These are phyloP conservation scores for Mycothermus thermophilus DNA, from an alignment of 495 filamentous ascomycete species.

Conservation along the genomic window DNA sequence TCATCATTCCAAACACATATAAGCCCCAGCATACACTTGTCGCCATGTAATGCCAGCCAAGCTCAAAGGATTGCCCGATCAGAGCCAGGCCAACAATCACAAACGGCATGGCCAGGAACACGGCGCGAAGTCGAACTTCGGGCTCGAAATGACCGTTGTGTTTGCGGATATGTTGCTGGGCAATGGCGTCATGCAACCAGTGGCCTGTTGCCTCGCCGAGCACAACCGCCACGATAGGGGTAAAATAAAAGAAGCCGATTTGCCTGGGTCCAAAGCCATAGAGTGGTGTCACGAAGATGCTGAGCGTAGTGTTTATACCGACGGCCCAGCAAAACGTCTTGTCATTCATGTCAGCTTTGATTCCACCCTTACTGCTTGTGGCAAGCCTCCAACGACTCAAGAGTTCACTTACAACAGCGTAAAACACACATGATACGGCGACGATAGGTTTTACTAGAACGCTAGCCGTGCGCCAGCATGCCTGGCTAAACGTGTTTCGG, in stretches of 20 bases:
- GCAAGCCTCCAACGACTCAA: no score
- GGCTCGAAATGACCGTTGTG: constrained; percentile 44
- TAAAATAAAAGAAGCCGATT: constrained; percentile 50
- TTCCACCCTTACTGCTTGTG: no score
- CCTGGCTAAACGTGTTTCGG: constrained; percentile 32
- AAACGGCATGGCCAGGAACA: constrained; percentile 36
- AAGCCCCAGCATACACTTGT: constrained; percentile 41
- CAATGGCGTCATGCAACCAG: constrained; percentile 45
- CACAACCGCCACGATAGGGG: constrained; percentile 38
- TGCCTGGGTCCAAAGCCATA: constrained; percentile 42
- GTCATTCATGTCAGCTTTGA: background rate
- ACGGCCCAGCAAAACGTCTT: constrained; percentile 46
- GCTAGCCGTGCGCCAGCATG: constrained; percentile 29
- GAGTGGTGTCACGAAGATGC: constrained; percentile 38
- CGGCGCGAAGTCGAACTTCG: constrained; percentile 42
- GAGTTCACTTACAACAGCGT: constrained; percentile 33
- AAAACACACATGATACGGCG: constrained; percentile 37
- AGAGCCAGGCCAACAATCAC: constrained; percentile 39
- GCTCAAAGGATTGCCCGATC: constrained; percentile 41
- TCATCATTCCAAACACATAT: constrained; percentile 49
- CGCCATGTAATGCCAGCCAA: constrained; percentile 42
- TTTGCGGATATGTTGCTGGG: constrained; percentile 31
- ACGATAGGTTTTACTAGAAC: constrained; percentile 40
- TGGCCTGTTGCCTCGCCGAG: constrained; percentile 43
- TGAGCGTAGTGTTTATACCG: constrained; percentile 48